Evolutionary conservation across 2,329 filamentous ascomycete species (phyloP).

Genomic region (Tolypocladium pustulatum): DNA sequence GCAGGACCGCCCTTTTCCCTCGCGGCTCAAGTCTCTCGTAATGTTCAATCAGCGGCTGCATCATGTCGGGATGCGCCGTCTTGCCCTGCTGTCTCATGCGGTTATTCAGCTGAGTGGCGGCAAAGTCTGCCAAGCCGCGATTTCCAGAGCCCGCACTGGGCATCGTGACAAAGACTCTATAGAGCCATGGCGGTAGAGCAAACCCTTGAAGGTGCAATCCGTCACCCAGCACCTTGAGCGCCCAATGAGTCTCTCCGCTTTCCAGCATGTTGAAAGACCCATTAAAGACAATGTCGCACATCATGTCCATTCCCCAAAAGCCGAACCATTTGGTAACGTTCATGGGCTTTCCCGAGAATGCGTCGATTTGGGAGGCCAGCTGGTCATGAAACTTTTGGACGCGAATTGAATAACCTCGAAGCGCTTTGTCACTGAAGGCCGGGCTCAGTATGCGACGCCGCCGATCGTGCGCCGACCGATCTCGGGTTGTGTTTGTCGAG

Average conservation of each 20-base stretch:
- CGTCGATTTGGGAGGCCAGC: neutral
- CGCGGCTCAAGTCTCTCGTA: neutral
- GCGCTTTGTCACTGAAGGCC: neutral
- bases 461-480: neutral
- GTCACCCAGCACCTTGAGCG: neutral
- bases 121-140: neutral
- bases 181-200: conserved; percentile 1
- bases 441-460: neutral
- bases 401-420: neutral
- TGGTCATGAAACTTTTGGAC: conserved; percentile 1
- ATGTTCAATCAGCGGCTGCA: neutral
- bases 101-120: neutral
- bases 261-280: conserved; percentile 1
- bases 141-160: neutral
- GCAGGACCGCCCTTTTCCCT: neutral
- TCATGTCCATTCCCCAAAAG: conserved; percentile 4
- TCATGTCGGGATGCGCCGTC: neutral
- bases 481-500: conserved; percentile 1
- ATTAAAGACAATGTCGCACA: conserved; percentile 4
- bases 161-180: neutral
- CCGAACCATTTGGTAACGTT: conserved; percentile 3
- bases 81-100: conserved; percentile 1
- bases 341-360: neutral
- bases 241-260: neutral
- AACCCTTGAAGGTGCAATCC: neutral